Evolutionary conservation across 2,329 filamentous ascomycete species (phyloP).

Genomic region (Talaromyces amestolkiae): DNA sequence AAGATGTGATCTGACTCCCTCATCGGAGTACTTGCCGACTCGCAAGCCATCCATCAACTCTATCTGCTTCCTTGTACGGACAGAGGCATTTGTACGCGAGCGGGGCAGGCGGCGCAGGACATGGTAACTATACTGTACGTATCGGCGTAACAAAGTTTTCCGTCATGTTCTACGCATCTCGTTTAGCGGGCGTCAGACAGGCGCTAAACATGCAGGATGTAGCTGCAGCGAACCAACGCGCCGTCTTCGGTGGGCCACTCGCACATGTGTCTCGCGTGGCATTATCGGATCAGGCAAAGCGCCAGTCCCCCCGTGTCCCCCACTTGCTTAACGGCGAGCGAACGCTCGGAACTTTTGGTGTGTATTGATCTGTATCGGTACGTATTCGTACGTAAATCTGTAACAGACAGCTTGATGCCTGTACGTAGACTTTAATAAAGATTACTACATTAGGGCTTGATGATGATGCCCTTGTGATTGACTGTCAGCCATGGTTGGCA

Average conservation of each 20-base stretch:
- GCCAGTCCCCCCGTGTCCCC: not conserved
- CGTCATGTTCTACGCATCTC: not conserved
- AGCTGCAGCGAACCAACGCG: not conserved
- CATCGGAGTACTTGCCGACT: not conserved
- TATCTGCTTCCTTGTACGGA: not conserved
- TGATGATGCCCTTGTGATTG: not conserved
- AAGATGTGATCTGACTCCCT: not conserved
- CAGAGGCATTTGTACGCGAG: not conserved
- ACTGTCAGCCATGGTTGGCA: not conserved
- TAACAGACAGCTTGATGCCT: not conserved
- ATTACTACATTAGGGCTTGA: not conserved
- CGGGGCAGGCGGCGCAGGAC: not conserved
- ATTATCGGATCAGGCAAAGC: slow-evolving; percentile 13
- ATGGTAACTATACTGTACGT: not conserved
- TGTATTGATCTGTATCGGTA: not conserved
- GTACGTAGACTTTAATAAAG: not conserved
- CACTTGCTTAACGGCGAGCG: not conserved
- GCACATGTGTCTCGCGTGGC: slow-evolving; percentile 19
- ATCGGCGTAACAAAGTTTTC: slow-evolving; percentile 5
- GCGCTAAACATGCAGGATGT: not conserved
- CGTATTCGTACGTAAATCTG: not conserved
- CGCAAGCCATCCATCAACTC: not conserved
- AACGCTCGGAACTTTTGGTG: not conserved
- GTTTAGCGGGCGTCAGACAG: not conserved
- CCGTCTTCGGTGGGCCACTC: not conserved